phyloP scores from a whole-genome alignment of 257 asterid species.

The Prunella vulgaris region DNA sequence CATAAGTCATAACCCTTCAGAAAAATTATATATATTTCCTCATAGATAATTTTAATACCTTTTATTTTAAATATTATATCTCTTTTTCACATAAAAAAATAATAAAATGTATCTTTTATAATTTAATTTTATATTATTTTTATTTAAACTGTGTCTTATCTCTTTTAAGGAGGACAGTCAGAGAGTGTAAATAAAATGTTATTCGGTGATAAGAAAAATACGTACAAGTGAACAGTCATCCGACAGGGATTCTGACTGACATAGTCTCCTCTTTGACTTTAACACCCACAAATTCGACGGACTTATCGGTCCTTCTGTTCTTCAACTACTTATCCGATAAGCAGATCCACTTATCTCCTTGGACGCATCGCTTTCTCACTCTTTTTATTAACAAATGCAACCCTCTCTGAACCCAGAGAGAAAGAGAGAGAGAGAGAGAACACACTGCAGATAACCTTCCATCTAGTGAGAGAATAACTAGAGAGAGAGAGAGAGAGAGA shows the following conservation, averaged over 20 bases:
- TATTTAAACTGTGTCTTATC: too few species aligned
- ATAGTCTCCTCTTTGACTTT: background rate
- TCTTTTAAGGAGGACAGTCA: too few species aligned
- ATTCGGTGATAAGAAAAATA: too few species aligned
- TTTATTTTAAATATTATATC: too few species aligned
- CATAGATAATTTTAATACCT: too few species aligned
- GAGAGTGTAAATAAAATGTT: too few species aligned
- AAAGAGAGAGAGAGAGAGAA: background rate
- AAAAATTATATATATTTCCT: too few species aligned
- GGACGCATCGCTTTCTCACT: conserved; percentile 14
- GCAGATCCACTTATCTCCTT: conserved; percentile 11
- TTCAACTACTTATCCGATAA: background rate
- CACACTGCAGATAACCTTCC: background rate
- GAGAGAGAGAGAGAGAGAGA: conserved; percentile 6
- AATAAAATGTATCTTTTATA: too few species aligned
- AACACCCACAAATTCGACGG: too few species aligned
- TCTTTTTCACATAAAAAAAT: too few species aligned
- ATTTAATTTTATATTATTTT: too few species aligned
- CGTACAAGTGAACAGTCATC: background rate
- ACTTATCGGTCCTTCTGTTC: background rate
- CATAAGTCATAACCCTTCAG: too few species aligned
- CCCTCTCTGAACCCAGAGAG: background rate
- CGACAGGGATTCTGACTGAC: background rate
- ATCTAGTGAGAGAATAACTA: background rate
- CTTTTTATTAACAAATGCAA: background rate